A percentile compares a stretch with the other conserved stretches of the same genome.
Conservation (phyloP, 2,329 filamentous ascomycete species). For the Helminthosporium solani region DNA sequence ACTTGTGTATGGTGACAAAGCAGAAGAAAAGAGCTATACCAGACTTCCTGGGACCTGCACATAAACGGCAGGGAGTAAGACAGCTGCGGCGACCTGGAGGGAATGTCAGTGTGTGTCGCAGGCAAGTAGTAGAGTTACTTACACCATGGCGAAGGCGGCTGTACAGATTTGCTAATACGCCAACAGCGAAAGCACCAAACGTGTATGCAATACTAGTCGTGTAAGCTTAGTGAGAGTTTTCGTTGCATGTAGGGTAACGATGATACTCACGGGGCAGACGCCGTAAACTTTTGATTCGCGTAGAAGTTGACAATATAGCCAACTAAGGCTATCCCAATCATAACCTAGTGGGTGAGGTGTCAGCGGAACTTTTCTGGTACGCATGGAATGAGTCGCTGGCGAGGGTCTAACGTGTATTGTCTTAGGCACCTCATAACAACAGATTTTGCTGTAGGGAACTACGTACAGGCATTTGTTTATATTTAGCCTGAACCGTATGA, state of each 20-base stretch:
- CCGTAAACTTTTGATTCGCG: constrained; percentile 64
- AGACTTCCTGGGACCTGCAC: constrained; percentile 37
- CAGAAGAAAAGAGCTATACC: too few species aligned
- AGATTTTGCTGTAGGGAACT: too few species aligned
- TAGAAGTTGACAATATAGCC: constrained; percentile 78
- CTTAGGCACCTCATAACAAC: too few species aligned
- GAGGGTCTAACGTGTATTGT: too few species aligned
- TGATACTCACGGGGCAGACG: constrained; percentile 58
- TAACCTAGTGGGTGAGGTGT: too few species aligned
- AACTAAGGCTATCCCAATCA: constrained; percentile 69
- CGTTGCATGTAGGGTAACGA: background rate
- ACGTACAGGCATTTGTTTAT: constrained; percentile 70
- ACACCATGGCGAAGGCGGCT: constrained; percentile 63
- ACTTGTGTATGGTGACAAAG: too few species aligned
- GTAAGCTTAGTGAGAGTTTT: background rate
- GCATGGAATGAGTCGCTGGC: too few species aligned
- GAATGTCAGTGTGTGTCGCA: too few species aligned
- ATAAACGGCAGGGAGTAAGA: constrained; percentile 34
- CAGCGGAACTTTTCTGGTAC: too few species aligned
- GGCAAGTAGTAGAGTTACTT: too few species aligned
- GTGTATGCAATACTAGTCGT: constrained; percentile 67
- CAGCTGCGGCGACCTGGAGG: constrained; percentile 44
- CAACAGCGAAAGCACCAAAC: constrained; percentile 72
- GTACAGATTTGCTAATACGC: constrained; percentile 76
- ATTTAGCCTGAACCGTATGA: constrained; percentile 78